Percentiles rank a stretch among this genome's conserved stretches.
These are phyloP conservation scores for Phytopythium helicoides DNA, from an alignment of 352 stramenopile genomes.

Conservation along the genomic window DNA sequence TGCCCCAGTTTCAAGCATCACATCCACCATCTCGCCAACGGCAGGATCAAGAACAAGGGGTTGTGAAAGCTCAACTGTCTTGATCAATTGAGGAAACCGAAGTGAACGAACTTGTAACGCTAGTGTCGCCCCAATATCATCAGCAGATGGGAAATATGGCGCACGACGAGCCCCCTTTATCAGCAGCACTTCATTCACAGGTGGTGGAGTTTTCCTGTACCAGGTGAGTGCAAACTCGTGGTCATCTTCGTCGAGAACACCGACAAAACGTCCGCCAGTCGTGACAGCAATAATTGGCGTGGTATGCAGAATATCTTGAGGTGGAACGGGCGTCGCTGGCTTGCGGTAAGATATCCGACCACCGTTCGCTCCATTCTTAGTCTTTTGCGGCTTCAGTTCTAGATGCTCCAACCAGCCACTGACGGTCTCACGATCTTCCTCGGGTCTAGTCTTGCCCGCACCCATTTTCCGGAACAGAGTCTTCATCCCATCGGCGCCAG, in stretches of 20 bases:
- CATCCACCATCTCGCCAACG: slow-evolving; percentile 67
- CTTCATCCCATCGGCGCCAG: slow-evolving; percentile 63
- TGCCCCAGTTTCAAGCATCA: slow-evolving; percentile 60
- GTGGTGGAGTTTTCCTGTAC: slow-evolving; percentile 53
- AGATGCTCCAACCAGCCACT: slow-evolving; percentile 60
- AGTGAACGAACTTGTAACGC: slow-evolving; percentile 64
- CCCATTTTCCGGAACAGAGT: slow-evolving; percentile 77
- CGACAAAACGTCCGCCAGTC: slow-evolving; percentile 45
- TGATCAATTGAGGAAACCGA: slow-evolving; percentile 55
- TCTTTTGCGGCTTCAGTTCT: slow-evolving; percentile 41
- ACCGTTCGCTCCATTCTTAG: slow-evolving; percentile 6
- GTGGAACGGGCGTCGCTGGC: not conserved
- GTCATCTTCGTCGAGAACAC: slow-evolving; percentile 56
- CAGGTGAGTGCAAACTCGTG: slow-evolving; percentile 63
- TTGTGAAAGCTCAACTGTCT: slow-evolving; percentile 49
- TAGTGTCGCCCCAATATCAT: slow-evolving; percentile 59
- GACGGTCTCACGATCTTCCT: slow-evolving; percentile 63
- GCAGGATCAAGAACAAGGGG: slow-evolving; percentile 54
- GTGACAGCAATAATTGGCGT: slow-evolving; percentile 57
- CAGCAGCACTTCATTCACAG: slow-evolving; percentile 48
- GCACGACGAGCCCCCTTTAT: slow-evolving; percentile 59
- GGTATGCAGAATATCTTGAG: slow-evolving; percentile 31
- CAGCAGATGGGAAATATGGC: slow-evolving; percentile 66
- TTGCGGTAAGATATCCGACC: slow-evolving; percentile 11
- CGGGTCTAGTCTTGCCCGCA: slow-evolving; percentile 32